Base-by-base conservation (phyloP, 2,329 filamentous ascomycete genomes). In the Eutypella sp. region DNA sequence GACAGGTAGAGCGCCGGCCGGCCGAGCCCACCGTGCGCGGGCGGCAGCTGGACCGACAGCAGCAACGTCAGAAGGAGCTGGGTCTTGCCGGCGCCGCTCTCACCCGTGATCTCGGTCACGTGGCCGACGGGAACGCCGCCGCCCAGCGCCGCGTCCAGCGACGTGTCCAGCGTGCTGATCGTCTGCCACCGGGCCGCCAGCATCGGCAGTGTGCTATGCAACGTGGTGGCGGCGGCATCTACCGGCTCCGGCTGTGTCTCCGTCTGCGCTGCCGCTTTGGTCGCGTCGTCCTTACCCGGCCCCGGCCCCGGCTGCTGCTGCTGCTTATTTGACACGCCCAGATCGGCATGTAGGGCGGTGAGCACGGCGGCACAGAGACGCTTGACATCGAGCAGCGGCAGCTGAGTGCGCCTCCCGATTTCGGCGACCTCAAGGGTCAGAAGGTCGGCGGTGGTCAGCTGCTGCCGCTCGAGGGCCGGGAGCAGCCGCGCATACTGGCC, bases 71-170 rank as follows among this genome's bases (percentile, higher is more conserved):
- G 79, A 23, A 97, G 83, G 59, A 96, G 82, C 66, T 99, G 93
- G 1, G 93, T 96, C 76, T 99, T 99, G 59, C 92, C 93, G 54
- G 84, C 87, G 57, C 91, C 93, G 53, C 89, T 95, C 72, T 97
- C 93, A 47, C 93, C 93, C 2, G 89, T 87, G 49, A 99, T 77
- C 65, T 99, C 93, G 7, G 89, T 90, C 59, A 99, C 74, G 66
- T 86, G 85, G 40, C 90, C 87, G 2, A 83, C 77, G 1, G 86
- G 87, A 45, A 97, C 78, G 18, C 93, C 93, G 40, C 91, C 92
- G 48, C 79, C 81, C 33, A 97, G 74, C 2, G 67, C 69, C 8
- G 62, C 64, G 54, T 99, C 92, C 25, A 99, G 73, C 31, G 68
- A 67, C 41, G 78, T 72, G 64, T 95, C 88, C 37, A 96, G 77